Evolutionary conservation across 2,329 filamentous ascomycete genomes (phyloP), one percentile per base, ranked within the genome.

Genomic region (Zymoseptoria crescenta): DNA sequence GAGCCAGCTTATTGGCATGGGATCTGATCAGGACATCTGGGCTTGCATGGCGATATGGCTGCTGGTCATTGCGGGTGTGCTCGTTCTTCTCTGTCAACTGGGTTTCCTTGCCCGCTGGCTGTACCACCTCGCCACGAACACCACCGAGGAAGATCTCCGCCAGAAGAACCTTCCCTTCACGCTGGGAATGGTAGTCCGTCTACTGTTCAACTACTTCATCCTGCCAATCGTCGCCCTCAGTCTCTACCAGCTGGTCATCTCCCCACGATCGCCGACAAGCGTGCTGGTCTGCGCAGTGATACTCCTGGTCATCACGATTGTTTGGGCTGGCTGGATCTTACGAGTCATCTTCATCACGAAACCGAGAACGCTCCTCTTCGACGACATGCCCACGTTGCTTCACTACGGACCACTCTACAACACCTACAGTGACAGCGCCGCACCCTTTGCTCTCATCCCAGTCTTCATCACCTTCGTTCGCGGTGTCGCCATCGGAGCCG

Each of bases 361-460:
- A 64, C 92, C 92, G 5, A 87, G 91, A 61, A 88, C 91, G 1
- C 88, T 91, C 65, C 80, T 99, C 8, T 99, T 96, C 72, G 94
- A 99, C 74, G 91, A 97, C 69, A 80, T 99, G 54, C 86, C 91
- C 6, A 96, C 91, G 0, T 86, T 97, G 8, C 80, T 99, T 2
- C 81, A 91, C 0, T 97, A 96, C 68, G 94, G 94, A 0, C 91
- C 94, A 4, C 79, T 99, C 7, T 99, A 99, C 71, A 99, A 99
- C 75, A 99, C 94, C 0, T 97, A 96, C 73, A 94, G 89, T 24
- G 94, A 99, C 72, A 89, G 93, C 72, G 91, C 91, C 0, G 90
- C 93, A 7, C 86, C 90, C 0, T 99, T 96, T 73, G 91, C 93
- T 6, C 81, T 96, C 49, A 86, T 96, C 20, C 92, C 93, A 0